Evolutionary conservation across 2,329 filamentous ascomycete genomes (phyloP).

Genomic region (Diplodia corticola): DNA sequence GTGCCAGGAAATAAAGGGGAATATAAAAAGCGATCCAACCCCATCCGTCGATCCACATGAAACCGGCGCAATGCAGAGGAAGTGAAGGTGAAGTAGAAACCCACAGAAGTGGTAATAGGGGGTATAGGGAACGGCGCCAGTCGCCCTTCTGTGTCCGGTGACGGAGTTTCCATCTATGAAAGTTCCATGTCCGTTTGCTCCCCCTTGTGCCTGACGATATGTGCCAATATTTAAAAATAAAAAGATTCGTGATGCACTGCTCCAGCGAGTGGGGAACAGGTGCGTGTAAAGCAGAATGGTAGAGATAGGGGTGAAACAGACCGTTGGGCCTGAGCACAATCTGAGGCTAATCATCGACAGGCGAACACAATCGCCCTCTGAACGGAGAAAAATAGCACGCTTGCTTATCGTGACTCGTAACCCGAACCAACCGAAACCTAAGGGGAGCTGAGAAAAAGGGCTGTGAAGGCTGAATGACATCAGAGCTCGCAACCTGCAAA

Average conservation of each 20-base stretch:
- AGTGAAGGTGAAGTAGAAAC: slow-evolving; percentile 14
- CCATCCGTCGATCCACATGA: slow-evolving; percentile 13
- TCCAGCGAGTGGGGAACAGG: slow-evolving; percentile 11
- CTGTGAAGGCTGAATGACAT: background rate
- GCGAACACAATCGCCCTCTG: slow-evolving; percentile 9
- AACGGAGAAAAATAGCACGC: slow-evolving; percentile 22
- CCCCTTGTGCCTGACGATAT: slow-evolving; percentile 16
- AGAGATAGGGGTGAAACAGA: background rate
- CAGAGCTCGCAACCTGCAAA: slow-evolving; percentile 1
- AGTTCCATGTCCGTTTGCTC: slow-evolving; percentile 22
- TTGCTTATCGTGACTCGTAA: slow-evolving; percentile 23
- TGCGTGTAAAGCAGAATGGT: background rate
- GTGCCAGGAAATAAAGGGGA: slow-evolving; percentile 10
- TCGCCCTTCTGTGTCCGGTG: slow-evolving; percentile 22
- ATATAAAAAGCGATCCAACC: slow-evolving; percentile 10
- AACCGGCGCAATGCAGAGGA: slow-evolving; percentile 22
- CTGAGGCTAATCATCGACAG: slow-evolving; percentile 16
- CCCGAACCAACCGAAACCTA: slow-evolving; percentile 21
- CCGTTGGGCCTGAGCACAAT: slow-evolving; percentile 5
- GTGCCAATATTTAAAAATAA: slow-evolving; percentile 16
- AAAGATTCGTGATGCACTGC: slow-evolving; percentile 19
- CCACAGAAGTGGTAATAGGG: slow-evolving; percentile 9
- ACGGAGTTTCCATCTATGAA: slow-evolving; percentile 23
- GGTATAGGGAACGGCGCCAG: slow-evolving; percentile 23
- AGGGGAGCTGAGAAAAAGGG: background rate